Percentiles rank a stretch among this genome's conserved stretches.
phyloP scores from a whole-genome alignment of 2,329 filamentous ascomycete genomes.

The Arachnopeziza araneosa region DNA sequence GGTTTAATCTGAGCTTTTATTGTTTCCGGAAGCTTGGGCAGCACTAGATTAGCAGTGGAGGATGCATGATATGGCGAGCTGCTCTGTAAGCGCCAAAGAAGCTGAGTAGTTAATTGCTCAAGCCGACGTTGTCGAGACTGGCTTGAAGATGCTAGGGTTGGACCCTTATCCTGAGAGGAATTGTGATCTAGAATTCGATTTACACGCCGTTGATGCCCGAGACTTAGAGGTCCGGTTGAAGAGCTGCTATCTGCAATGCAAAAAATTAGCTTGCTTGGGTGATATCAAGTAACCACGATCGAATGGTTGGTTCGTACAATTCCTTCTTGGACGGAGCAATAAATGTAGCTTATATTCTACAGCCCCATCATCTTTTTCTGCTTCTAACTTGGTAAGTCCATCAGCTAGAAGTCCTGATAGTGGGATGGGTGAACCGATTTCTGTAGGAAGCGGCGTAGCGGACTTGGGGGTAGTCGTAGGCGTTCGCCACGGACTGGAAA shows the following conservation, averaged over 20 bases:
- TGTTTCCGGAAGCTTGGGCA: slow-evolving; percentile 69
- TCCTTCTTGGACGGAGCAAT: slow-evolving; percentile 70
- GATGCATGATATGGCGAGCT: slow-evolving; percentile 87
- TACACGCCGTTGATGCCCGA: slow-evolving; percentile 27
- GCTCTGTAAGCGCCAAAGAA: slow-evolving; percentile 92
- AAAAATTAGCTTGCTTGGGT: background rate
- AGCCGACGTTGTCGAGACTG: slow-evolving; percentile 78
- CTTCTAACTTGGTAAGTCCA: slow-evolving; percentile 69
- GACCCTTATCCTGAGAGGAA: slow-evolving; percentile 4
- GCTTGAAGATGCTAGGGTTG: slow-evolving; percentile 32
- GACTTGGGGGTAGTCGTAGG: slow-evolving; percentile 37
- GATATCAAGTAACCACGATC: background rate
- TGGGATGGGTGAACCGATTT: slow-evolving; percentile 22
- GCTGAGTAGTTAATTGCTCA: slow-evolving; percentile 87
- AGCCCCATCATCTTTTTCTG: slow-evolving; percentile 89
- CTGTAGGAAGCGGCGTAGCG: slow-evolving; percentile 21
- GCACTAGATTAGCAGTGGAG: slow-evolving; percentile 65
- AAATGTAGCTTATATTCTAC: slow-evolving; percentile 97
- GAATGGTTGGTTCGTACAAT: slow-evolving; percentile 35
- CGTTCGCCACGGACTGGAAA: slow-evolving; percentile 84
- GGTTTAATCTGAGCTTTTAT: slow-evolving; percentile 43
- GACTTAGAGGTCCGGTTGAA: slow-evolving; percentile 54
- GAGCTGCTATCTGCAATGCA: slow-evolving; percentile 47
- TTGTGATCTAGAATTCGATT: slow-evolving; percentile 15
- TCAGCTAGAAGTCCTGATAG: slow-evolving; percentile 46